Percentiles rank a stretch among this genome's conserved stretches.
Evolutionary conservation across 345 rosid species (phyloP).

Genomic region (Noccaea bulbosa): DNA sequence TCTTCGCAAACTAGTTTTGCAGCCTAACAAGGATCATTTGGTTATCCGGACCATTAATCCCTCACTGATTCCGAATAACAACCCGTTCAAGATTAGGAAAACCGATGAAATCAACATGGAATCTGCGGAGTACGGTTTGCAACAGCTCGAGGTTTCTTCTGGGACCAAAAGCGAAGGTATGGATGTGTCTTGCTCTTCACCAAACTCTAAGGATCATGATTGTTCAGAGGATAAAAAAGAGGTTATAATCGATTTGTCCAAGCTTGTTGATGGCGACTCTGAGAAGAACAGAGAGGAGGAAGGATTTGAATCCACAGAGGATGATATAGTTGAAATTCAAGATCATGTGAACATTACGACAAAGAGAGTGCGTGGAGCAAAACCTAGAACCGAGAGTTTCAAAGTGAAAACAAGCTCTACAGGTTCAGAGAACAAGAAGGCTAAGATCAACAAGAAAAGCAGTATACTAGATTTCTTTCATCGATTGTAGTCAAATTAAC

Average conservation of each 20-base stretch:
- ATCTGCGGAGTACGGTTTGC: constrained; percentile 4
- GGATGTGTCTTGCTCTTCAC: constrained; percentile 31
- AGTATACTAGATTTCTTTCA: constrained; percentile 73
- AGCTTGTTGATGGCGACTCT: constrained; percentile 46
- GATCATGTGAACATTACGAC: constrained; percentile 60
- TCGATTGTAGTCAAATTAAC: constrained; percentile 39
- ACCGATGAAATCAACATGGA: constrained; percentile 38
- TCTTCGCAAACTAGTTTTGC: constrained; percentile 53
- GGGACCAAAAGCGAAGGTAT: constrained; percentile 33
- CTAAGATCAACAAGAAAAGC: constrained; percentile 31
- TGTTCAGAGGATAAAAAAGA: constrained; percentile 27
- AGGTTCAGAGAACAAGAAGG: constrained; percentile 44
- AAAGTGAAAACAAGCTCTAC: constrained; percentile 47
- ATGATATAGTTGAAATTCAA: constrained; percentile 45
- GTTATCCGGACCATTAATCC: constrained; percentile 31
- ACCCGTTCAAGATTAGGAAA: constrained; percentile 66
- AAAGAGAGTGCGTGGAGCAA: constrained; percentile 38
- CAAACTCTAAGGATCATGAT: not conserved
- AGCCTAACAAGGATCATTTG: constrained; percentile 27
- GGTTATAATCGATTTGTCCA: constrained; percentile 37
- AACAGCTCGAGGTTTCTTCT: constrained; percentile 38
- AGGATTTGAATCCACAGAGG: not conserved
- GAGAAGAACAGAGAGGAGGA: constrained; percentile 16
- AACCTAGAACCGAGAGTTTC: constrained; percentile 38
- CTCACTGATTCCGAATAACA: constrained; percentile 53